These are phyloP conservation scores for Neurospora africana DNA, from an alignment of 495 filamentous ascomycete genomes.

Conservation along the genomic window DNA sequence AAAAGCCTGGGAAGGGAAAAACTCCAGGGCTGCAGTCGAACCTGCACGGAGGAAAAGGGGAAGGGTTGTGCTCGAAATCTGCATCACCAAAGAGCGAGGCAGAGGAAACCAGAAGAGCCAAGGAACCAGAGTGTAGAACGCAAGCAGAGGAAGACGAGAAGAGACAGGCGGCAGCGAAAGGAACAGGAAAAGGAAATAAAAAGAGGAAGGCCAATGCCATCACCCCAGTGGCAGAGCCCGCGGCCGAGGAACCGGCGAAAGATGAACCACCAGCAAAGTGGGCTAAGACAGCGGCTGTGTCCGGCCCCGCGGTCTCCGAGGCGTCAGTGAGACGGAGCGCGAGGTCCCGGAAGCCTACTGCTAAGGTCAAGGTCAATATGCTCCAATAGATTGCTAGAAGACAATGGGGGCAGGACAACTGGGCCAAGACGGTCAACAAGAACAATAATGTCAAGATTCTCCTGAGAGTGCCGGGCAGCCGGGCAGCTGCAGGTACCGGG, in stretches of 20 bases:
- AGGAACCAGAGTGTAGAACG: not conserved
- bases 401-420: not conserved
- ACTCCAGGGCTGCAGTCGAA: not conserved
- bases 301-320: not conserved
- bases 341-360: not conserved
- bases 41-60: not conserved
- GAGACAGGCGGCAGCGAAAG: not conserved
- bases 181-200: not conserved
- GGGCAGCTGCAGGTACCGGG: not conserved
- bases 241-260: not conserved
- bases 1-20: not conserved
- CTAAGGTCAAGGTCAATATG: not conserved
- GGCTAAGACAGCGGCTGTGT: not conserved
- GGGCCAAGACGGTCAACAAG: not conserved
- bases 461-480: not conserved
- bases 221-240: not conserved
- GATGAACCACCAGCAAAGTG: not conserved
- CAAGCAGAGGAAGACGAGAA: not conserved
- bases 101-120: not conserved
- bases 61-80: not conserved
- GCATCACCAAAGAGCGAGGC: not conserved
- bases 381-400: not conserved
- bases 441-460: not conserved
- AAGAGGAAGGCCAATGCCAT: not conserved
- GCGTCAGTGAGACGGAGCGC: not conserved